Percentiles rank a stretch among this genome's conserved stretches.
Conservation (phyloP, 306 rosid species). For the Chamaecrista fasciculata region DNA sequence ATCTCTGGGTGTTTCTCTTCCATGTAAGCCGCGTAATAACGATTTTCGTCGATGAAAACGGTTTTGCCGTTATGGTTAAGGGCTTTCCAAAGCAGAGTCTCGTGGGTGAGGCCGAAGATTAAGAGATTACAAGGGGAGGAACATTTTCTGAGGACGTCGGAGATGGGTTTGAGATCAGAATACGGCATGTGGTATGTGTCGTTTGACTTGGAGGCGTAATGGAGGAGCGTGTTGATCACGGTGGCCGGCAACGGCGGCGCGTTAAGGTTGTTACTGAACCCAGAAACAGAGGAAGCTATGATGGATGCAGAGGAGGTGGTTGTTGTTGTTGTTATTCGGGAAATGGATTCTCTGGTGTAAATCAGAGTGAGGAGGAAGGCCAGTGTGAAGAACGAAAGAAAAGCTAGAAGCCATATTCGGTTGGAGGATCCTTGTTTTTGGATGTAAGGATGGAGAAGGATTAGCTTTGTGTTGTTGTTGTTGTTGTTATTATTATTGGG, state of each 20-base stretch:
- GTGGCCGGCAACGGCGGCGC: conserved; percentile 47
- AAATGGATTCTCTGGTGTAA: conserved; percentile 53
- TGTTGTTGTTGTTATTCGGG: no score
- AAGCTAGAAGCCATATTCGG: conserved; percentile 64
- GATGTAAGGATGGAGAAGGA: conserved; percentile 81
- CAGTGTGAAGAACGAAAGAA: conserved; percentile 58
- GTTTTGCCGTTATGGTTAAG: conserved; percentile 75
- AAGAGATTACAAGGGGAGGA: conserved; percentile 60
- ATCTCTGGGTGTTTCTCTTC: conserved; percentile 76
- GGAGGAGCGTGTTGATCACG: conserved; percentile 72
- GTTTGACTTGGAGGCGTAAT: conserved; percentile 63
- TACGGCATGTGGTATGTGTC: conserved; percentile 66
- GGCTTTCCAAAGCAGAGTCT: conserved; percentile 72
- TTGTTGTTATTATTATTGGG: conserved; percentile 31
- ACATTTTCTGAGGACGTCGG: conserved; percentile 64
- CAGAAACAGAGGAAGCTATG: background rate
- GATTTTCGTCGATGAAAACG: conserved; percentile 72
- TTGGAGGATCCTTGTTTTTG: conserved; percentile 80
- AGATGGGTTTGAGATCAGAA: conserved; percentile 62
- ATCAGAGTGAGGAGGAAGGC: conserved; percentile 61
- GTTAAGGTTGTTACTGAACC: background rate
- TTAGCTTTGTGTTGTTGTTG: conserved; percentile 59
- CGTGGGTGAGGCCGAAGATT: conserved; percentile 69
- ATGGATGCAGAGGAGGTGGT: conserved; percentile 7
- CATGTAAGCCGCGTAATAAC: conserved; percentile 68